Conservation (phyloP, 345 rosid genomes). For the Gossypium thurberi region DNA sequence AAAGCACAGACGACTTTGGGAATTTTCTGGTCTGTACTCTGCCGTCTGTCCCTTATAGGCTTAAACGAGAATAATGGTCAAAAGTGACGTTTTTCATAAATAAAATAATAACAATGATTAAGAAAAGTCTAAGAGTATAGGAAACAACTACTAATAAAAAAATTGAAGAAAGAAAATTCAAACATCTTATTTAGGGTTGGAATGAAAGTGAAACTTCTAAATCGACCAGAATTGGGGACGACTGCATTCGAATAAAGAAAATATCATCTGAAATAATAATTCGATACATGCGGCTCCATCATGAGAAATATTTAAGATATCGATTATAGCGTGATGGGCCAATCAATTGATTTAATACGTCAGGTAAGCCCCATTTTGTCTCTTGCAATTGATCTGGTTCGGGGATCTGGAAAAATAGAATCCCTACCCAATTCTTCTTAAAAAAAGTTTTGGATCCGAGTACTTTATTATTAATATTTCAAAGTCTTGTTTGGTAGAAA, state of each 20-base stretch:
- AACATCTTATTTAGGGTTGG: neutral
- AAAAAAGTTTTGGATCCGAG: too few relatives aligned
- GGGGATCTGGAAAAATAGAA: too few relatives aligned
- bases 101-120: neutral
- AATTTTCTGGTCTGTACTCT: too few relatives aligned
- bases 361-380: too few relatives aligned
- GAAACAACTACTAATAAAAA: neutral
- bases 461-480: too few relatives aligned
- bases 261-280: neutral
- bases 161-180: neutral
- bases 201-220: neutral
- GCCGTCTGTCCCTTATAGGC: too few relatives aligned
- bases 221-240: neutral
- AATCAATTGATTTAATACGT: too few relatives aligned
- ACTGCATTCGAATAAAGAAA: neutral
- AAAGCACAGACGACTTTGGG: too few relatives aligned
- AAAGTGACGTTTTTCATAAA: neutral
- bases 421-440: too few relatives aligned
- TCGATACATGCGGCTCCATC: neutral
- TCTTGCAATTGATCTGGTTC: too few relatives aligned
- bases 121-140: neutral
- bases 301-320: neutral
- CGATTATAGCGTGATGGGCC: neutral
- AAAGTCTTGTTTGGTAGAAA: too few relatives aligned
- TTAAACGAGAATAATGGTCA: neutral